Evolutionary conservation across 2,329 filamentous ascomycete species (phyloP).

Genomic region (Juglanconis juglandina): DNA sequence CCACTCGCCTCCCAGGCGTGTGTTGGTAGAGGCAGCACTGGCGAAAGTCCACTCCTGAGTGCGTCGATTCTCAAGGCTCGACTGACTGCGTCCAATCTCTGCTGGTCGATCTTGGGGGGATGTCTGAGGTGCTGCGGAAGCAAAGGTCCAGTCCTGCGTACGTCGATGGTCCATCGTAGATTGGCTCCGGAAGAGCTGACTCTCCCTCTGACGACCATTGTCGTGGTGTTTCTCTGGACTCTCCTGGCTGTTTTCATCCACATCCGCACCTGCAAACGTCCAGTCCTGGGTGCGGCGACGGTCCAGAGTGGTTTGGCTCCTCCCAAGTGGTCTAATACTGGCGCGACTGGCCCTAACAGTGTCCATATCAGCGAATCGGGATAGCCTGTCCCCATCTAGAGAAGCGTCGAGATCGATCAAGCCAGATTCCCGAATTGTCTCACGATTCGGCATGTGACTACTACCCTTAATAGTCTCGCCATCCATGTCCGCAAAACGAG

Average conservation of each 20-base stretch:
- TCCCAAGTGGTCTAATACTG: slow-evolving; percentile 47
- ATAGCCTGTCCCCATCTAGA: slow-evolving; percentile 52
- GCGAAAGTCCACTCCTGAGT: slow-evolving; percentile 53
- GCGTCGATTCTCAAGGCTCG: slow-evolving; percentile 52
- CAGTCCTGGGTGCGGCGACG: slow-evolving; percentile 18
- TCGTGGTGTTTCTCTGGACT: neutral
- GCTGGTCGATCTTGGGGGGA: neutral
- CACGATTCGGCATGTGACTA: neutral
- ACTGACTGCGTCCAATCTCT: slow-evolving; percentile 16
- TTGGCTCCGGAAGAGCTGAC: slow-evolving; percentile 16
- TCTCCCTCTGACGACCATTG: slow-evolving; percentile 11
- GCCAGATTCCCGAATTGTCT: slow-evolving; percentile 17
- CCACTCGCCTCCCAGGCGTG: slow-evolving; percentile 32
- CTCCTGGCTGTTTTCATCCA: slow-evolving; percentile 2
- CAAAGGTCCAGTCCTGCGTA: slow-evolving; percentile 19
- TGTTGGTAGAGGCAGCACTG: slow-evolving; percentile 46
- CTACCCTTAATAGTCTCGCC: slow-evolving; percentile 16
- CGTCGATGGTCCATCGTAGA: slow-evolving; percentile 18
- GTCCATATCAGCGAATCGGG: slow-evolving; percentile 58
- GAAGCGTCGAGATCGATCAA: slow-evolving; percentile 63
- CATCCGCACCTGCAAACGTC: slow-evolving; percentile 11
- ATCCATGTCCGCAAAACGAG: slow-evolving; percentile 58
- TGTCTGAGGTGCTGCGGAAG: slow-evolving; percentile 3
- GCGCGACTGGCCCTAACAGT: slow-evolving; percentile 51
- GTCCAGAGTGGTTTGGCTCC: slow-evolving; percentile 40